Base-by-base conservation (phyloP, 2,329 filamentous ascomycete species). In the Colletotrichum somersetense region DNA sequence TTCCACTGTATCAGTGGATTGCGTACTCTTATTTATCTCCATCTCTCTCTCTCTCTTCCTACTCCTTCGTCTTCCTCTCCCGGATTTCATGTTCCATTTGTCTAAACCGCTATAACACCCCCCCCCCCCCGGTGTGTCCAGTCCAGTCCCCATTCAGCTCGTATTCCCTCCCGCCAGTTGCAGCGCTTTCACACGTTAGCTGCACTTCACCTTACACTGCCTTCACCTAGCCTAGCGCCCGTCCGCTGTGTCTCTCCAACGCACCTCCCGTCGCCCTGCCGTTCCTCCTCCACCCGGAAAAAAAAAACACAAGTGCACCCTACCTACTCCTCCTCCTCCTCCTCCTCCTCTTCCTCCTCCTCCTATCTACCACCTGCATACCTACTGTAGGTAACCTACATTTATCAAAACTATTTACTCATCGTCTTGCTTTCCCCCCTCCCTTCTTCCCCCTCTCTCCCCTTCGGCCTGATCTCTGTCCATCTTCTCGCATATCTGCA, bases 91-190 rank as follows among this genome's bases (percentile, higher is more conserved):
- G 46, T 23, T 48, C 42, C 57, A n/a, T 23, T 64, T 68, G 58
- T 72, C 64, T 59, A 68, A 68, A 58, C 53, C 59, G 53, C 65
- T 11, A 20, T 63, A 23, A 40, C 42, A 64, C 57, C n/a, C 56
- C 56, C 67, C 46, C 57, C n/a, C 56, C 56, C 67, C 46, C 62
- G 46, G 70, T 58, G 66, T 56, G 53, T 38, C n/a, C 30, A 30
- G 30, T 30, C 30, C 30, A 5, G 30, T 30, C 30, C 30, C 71
- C 71, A 71, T 74, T 73, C 66, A 73, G 71, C 73, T 73, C 73
- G 73, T 74, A 74, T 74, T 74, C 73, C 65, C 33, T 38, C 16
- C 62, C 26, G 20, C 33, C 20, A 23, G 33, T 12, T 23, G 20
- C 33, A 35, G 12, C 35, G 3, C 71, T 55, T 59, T 35, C n/a